These are phyloP conservation scores for Myxozyma mucilagina DNA, from an alignment of 805 yeast species.

Conservation along the genomic window DNA sequence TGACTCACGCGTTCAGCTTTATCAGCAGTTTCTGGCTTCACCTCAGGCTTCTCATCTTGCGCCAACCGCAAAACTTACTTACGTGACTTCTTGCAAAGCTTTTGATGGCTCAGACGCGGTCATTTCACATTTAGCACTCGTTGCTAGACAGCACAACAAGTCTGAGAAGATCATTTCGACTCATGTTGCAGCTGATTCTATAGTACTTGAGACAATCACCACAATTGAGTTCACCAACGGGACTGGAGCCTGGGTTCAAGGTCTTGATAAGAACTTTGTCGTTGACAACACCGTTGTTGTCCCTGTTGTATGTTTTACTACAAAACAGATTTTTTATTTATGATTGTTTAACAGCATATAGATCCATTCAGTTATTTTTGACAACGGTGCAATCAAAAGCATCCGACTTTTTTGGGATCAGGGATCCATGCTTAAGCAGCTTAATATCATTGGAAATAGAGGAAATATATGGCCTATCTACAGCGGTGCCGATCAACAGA, in stretches of 20 bases:
- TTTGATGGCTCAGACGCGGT: constrained; percentile 28
- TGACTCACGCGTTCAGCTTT: constrained; percentile 9
- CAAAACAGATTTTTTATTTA: not conserved
- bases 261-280: constrained; percentile 35
- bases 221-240: constrained; percentile 35
- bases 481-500: constrained; percentile 32
- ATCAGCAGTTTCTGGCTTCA: constrained; percentile 14
- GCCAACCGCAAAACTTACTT: constrained; percentile 19
- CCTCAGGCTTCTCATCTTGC: constrained; percentile 14
- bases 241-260: constrained; percentile 34
- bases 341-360: not conserved
- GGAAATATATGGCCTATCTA: constrained; percentile 38
- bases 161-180: constrained; percentile 27
- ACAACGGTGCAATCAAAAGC: constrained; percentile 25
- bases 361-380: constrained; percentile 25
- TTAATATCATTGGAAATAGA: constrained; percentile 37
- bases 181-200: constrained; percentile 28
- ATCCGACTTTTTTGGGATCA: constrained; percentile 36
- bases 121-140: constrained; percentile 27
- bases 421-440: constrained; percentile 36
- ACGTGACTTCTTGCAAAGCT: constrained; percentile 31
- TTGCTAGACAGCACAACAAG: constrained; percentile 26
- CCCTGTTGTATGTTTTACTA: constrained; percentile 22
- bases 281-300: constrained; percentile 34
- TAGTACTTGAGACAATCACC: constrained; percentile 35